Percentiles rank a stretch among this genome's conserved stretches.
Conservation (phyloP, 306 rosid species). For the Sechiopsis laciniata region DNA sequence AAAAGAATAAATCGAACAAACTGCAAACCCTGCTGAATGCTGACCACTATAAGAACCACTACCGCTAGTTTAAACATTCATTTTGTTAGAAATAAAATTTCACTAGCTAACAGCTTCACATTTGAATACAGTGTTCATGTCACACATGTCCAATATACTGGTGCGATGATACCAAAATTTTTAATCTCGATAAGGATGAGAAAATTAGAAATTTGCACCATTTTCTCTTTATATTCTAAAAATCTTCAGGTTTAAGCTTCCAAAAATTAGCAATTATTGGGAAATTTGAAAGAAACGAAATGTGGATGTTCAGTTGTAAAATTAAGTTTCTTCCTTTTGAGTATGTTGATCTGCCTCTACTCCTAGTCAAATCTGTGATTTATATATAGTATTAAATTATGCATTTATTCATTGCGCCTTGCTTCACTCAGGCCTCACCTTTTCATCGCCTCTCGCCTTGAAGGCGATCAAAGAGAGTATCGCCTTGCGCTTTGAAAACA, state of each 20-base stretch:
- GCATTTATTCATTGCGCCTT: no score
- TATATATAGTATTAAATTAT: no score
- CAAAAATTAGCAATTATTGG: not conserved
- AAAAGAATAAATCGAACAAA: constrained; percentile 7
- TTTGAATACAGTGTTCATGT: not conserved
- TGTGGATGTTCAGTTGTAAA: not conserved
- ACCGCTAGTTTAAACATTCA: not conserved
- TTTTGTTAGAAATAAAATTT: not conserved
- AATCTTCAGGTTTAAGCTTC: not conserved
- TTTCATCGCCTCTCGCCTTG: no score
- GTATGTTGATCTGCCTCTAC: not conserved
- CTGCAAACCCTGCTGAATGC: not conserved
- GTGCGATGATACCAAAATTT: not conserved
- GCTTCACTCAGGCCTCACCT: no score
- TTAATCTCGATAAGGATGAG: not conserved
- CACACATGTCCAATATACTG: not conserved
- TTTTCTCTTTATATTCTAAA: not conserved
- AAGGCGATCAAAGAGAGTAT: no score
- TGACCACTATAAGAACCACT: not conserved
- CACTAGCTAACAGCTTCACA: constrained; percentile 1
- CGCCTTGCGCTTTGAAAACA: no score
- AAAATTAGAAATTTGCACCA: not conserved
- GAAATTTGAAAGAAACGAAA: not conserved
- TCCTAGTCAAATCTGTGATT: not conserved
- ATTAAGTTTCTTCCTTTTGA: not conserved